Evolutionary conservation across 805 yeast genomes (phyloP).

Genomic region (Suhomyces xylopsoci): DNA sequence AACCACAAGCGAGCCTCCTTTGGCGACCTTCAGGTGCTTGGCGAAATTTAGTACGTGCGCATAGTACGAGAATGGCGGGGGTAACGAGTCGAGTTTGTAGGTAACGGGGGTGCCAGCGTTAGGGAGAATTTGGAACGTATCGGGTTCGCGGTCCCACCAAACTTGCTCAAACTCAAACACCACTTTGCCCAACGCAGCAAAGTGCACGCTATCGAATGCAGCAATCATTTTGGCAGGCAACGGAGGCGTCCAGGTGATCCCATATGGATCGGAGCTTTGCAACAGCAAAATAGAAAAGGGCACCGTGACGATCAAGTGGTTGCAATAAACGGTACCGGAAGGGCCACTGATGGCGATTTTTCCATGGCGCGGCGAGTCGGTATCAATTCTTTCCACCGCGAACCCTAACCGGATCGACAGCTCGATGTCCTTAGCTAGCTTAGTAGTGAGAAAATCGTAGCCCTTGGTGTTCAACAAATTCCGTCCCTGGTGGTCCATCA

Average conservation of each 20-base stretch:
- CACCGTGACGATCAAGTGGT: conserved; percentile 67
- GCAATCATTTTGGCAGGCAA: conserved; percentile 44
- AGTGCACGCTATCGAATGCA: conserved; percentile 27
- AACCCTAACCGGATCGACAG: conserved; percentile 27
- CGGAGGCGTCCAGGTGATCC: conserved; percentile 53
- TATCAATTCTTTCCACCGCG: conserved; percentile 10
- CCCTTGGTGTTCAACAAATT: conserved; percentile 68
- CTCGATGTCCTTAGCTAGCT: conserved; percentile 38
- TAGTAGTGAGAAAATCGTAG: conserved; percentile 50
- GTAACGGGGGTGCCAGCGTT: conserved; percentile 8
- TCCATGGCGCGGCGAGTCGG: conserved; percentile 16
- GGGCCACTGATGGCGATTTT: conserved; percentile 21
- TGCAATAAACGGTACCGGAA: conserved; percentile 36
- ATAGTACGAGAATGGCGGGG: conserved; percentile 57
- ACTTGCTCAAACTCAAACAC: conserved; percentile 38
- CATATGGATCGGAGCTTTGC: conserved; percentile 35
- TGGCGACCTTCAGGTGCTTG: conserved; percentile 28
- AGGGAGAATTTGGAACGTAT: conserved; percentile 47
- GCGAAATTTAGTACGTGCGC: conserved; percentile 58
- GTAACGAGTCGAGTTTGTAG: conserved; percentile 17
- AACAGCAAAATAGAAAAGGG: conserved; percentile 70
- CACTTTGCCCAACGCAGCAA: conserved; percentile 42
- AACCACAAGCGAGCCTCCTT: conserved; percentile 55
- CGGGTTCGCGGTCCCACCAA: conserved; percentile 44
- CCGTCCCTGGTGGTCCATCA: conserved; percentile 74